A percentile compares a stretch with the other conserved stretches of the same genome.
Conservation (phyloP, 1,284 basidiomycete species). For the Kalmanozyma brasiliensis region DNA sequence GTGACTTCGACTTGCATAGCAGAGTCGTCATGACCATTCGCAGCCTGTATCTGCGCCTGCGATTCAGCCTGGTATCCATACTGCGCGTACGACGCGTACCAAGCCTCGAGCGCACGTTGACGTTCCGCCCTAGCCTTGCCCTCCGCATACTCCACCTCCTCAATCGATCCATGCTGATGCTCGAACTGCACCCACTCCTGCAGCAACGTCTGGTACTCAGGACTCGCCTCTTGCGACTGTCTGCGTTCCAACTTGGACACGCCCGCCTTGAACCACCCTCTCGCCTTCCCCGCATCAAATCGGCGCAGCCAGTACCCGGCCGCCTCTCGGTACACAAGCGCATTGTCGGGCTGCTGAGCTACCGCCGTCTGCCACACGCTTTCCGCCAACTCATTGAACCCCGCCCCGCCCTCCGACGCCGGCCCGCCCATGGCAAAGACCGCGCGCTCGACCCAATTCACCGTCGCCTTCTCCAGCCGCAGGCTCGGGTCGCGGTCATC, state of each 20-base stretch:
- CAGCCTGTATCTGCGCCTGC: slow-evolving; percentile 2
- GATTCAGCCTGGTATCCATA: slow-evolving; percentile 73
- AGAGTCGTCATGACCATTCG: slow-evolving; percentile 7
- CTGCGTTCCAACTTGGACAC: slow-evolving; percentile 29
- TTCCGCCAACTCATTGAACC: slow-evolving; percentile 55
- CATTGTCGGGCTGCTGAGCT: slow-evolving; percentile 47
- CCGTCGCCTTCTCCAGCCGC: slow-evolving; percentile 43
- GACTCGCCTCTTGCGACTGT: slow-evolving; percentile 8
- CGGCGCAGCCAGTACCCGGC: slow-evolving; percentile 53
- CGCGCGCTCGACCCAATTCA: slow-evolving; percentile 58
- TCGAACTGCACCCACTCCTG: slow-evolving; percentile 89
- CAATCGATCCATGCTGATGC: slow-evolving; percentile 79
- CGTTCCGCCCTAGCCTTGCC: slow-evolving; percentile 67
- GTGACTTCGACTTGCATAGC: slow-evolving; percentile 28
- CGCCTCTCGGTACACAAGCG: slow-evolving; percentile 42
- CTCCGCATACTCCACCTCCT: slow-evolving; percentile 76
- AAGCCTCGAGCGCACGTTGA: slow-evolving; percentile 72
- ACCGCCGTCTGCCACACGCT: slow-evolving; percentile 55
- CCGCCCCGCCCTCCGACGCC: slow-evolving; percentile 39
- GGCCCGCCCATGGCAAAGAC: slow-evolving; percentile 43
- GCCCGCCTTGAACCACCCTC: slow-evolving; percentile 48
- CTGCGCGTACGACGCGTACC: slow-evolving; percentile 42
- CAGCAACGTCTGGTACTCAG: slow-evolving; percentile 76
- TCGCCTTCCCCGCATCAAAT: slow-evolving; percentile 50
- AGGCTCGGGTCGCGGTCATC: slow-evolving; percentile 28